Evolutionary conservation across 2,329 filamentous ascomycete genomes (phyloP).

Genomic region (Phoma sp.): DNA sequence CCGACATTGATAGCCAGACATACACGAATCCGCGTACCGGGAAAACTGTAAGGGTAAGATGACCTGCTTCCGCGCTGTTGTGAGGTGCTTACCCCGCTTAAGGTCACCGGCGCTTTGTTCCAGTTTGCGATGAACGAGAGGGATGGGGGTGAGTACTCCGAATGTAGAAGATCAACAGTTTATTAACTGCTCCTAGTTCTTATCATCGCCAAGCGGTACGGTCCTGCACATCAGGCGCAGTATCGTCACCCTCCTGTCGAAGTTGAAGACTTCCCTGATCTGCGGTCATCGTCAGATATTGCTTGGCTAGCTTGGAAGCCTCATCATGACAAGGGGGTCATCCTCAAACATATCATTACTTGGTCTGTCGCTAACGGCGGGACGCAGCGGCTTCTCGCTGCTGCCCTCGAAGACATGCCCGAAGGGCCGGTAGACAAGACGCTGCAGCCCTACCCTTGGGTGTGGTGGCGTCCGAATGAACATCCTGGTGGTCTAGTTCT

Average conservation of each 20-base stretch:
- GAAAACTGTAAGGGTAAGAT: neutral
- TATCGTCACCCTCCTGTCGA: constrained; percentile 5
- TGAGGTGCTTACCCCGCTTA: neutral
- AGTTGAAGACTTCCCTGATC: neutral
- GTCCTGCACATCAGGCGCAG: constrained; percentile 1
- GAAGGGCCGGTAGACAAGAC: constrained; percentile 1
- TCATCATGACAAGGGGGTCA: constrained; percentile 1
- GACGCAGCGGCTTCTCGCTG: neutral
- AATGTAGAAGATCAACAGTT: fast-evolving
- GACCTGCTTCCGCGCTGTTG: neutral
- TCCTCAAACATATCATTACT: constrained; percentile 9
- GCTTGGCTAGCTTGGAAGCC: constrained; percentile 12
- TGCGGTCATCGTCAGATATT: constrained; percentile 8
- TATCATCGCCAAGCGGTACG: constrained; percentile 6
- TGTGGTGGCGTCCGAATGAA: neutral
- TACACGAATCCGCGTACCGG: constrained; percentile 3
- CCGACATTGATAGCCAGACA: constrained; percentile 1
- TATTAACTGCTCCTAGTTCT: neutral
- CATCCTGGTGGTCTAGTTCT: neutral
- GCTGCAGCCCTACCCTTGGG: constrained; percentile 6
- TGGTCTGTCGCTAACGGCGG: constrained; percentile 7
- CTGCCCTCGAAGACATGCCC: constrained; percentile 1
- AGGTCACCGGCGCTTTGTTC: constrained; percentile 6
- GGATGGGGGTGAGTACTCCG: constrained; percentile 1
- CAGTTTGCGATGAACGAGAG: constrained; percentile 8